phyloP scores from a whole-genome alignment of 2,329 filamentous ascomycete species.

The Pseudogymnoascus sp. region DNA sequence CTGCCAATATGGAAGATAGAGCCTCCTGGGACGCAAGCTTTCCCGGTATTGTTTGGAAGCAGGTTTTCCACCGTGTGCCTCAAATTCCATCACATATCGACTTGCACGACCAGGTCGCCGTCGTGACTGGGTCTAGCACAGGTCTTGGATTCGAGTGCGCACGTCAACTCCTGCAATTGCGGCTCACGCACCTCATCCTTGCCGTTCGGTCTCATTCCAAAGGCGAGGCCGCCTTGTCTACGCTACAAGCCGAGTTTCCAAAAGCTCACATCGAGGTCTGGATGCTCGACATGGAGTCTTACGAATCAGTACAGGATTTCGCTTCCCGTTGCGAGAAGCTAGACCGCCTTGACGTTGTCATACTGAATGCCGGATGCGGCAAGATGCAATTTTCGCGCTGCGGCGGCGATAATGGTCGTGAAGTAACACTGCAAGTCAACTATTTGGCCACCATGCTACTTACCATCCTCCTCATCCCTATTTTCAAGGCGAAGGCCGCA shows the following conservation, averaged over 20 bases:
- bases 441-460: conserved; percentile 32
- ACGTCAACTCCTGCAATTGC: conserved; percentile 28
- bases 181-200: conserved; percentile 31
- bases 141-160: conserved; percentile 35
- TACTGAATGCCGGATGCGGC: conserved; percentile 13
- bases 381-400: neutral
- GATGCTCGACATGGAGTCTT: conserved; percentile 15
- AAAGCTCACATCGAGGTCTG: conserved; percentile 14
- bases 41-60: conserved; percentile 1
- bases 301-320: conserved; percentile 14
- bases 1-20: neutral
- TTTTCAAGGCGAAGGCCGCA: conserved; percentile 22
- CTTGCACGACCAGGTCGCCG: conserved; percentile 24
- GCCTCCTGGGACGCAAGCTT: neutral
- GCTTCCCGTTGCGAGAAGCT: conserved; percentile 7
- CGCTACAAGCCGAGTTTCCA: conserved; percentile 21
- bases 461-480: conserved; percentile 28
- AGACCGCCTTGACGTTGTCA: conserved; percentile 13
- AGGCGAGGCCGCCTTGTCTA: conserved; percentile 35
- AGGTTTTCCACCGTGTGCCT: conserved; percentile 4
- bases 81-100: conserved; percentile 2
- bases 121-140: conserved; percentile 36
- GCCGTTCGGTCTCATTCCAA: conserved; percentile 32
- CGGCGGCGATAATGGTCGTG: conserved; percentile 24
- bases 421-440: conserved; percentile 35